These are phyloP conservation scores for Ophiostoma sp. DNA, from an alignment of 2,329 filamentous ascomycete genomes.

Conservation along the genomic window DNA sequence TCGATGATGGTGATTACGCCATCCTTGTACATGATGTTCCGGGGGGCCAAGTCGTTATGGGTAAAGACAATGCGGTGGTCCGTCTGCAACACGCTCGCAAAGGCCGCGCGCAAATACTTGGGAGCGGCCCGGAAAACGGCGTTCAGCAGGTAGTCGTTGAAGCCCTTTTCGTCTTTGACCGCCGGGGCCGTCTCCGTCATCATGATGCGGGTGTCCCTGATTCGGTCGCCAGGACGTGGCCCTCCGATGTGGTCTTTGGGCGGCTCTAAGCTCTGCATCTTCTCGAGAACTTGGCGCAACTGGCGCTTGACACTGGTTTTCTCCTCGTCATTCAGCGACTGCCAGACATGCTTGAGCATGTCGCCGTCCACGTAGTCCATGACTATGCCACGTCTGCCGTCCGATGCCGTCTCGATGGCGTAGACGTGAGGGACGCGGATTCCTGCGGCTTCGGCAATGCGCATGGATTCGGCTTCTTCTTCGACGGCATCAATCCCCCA, in stretches of 20 bases:
- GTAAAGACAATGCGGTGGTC: not conserved
- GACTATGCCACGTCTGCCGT: not conserved
- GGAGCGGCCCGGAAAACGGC: not conserved
- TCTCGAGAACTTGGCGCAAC: not conserved
- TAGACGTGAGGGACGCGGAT: not conserved
- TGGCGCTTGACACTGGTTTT: not conserved
- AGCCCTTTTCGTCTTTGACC: not conserved
- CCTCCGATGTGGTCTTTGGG: not conserved
- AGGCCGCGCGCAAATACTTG: not conserved
- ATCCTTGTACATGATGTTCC: not conserved
- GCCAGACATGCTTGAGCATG: not conserved
- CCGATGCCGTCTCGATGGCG: not conserved
- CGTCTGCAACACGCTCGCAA: not conserved
- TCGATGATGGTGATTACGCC: not conserved
- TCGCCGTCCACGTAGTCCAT: not conserved
- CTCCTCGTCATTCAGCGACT: not conserved
- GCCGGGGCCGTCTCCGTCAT: not conserved
- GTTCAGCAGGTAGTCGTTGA: not conserved
- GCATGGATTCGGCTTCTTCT: not conserved
- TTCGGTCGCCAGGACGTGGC: not conserved
- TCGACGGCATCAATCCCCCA: not conserved
- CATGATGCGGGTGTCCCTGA: slow-evolving; percentile 1
- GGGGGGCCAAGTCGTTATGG: not conserved
- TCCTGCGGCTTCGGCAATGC: not conserved
- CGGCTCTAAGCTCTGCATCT: not conserved